Conservation (phyloP, 192 early-diverging fungal genomes). For the Gaertneriomyces semiglobifer region DNA sequence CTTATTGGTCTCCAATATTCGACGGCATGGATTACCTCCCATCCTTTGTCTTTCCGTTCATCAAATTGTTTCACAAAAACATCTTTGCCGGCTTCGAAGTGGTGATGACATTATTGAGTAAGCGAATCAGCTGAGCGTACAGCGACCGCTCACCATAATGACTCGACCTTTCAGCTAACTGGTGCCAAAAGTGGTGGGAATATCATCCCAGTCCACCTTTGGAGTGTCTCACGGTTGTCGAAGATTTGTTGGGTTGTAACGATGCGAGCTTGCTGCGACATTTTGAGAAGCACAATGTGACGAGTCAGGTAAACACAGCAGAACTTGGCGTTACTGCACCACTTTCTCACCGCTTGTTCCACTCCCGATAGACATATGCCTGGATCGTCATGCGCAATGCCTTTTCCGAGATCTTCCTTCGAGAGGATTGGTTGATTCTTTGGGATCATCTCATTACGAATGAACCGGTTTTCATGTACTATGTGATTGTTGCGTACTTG, state of each 20-base stretch:
- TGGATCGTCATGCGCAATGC: constrained; percentile 49
- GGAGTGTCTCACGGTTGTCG: constrained; percentile 51
- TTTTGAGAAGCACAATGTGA: constrained; percentile 44
- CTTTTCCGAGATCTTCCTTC: constrained; percentile 47
- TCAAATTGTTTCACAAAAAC: constrained; percentile 51
- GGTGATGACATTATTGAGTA: constrained; percentile 53
- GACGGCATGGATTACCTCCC: constrained; percentile 58
- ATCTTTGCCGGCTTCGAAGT: constrained; percentile 54
- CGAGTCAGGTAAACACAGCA: constrained; percentile 39
- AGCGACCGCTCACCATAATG: background rate
- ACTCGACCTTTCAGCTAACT: constrained; percentile 41
- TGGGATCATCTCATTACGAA: constrained; percentile 60
- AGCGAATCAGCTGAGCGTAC: constrained; percentile 3
- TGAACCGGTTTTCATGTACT: constrained; percentile 45
- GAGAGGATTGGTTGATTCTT: constrained; percentile 48
- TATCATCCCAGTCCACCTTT: constrained; percentile 63
- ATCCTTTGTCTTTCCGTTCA: constrained; percentile 57
- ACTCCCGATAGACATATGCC: constrained; percentile 41
- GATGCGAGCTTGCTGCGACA: constrained; percentile 49
- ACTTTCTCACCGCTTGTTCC: background rate
- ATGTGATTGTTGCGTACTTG: constrained; percentile 48
- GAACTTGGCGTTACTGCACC: too few relatives aligned
- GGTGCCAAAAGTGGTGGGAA: constrained; percentile 70
- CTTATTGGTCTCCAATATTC: constrained; percentile 61
- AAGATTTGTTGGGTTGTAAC: constrained; percentile 48